Conservation (phyloP, 2,329 filamentous ascomycete genomes). For the Fusarium continuum region DNA sequence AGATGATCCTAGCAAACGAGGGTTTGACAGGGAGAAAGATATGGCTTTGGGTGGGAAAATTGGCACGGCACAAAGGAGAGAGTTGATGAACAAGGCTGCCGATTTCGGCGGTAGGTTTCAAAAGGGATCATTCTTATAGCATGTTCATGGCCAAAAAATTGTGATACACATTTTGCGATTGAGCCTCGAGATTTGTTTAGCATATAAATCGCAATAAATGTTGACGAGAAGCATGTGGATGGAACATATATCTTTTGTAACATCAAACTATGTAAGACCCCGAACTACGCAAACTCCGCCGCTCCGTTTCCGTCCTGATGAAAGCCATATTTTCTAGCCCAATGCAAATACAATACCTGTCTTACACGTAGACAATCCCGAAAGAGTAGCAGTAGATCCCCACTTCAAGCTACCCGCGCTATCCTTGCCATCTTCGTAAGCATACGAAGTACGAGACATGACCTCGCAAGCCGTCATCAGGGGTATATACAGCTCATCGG, state of each 20-base stretch:
- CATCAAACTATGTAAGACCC: slow-evolving; percentile 42
- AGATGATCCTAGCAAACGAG: slow-evolving; percentile 89
- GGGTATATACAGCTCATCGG: slow-evolving; percentile 38
- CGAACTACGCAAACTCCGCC: slow-evolving; percentile 48
- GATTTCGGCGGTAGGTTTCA: slow-evolving; percentile 86
- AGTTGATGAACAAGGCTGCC: slow-evolving; percentile 80
- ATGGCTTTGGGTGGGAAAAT: slow-evolving; percentile 81
- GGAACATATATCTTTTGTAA: slow-evolving; percentile 39
- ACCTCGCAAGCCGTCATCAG: slow-evolving; percentile 10
- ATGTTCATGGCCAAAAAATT: background rate
- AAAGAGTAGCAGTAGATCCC: slow-evolving; percentile 24
- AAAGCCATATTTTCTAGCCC: slow-evolving; percentile 42
- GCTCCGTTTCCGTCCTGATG: slow-evolving; percentile 45
- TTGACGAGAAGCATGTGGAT: background rate
- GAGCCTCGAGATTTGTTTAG: background rate
- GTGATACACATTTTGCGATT: background rate
- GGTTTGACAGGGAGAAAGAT: slow-evolving; percentile 93
- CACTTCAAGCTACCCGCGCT: slow-evolving; percentile 5
- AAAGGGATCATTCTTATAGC: slow-evolving; percentile 72
- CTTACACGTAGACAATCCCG: slow-evolving; percentile 34
- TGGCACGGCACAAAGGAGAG: slow-evolving; percentile 75
- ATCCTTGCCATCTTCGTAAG: slow-evolving; percentile 12
- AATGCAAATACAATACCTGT: slow-evolving; percentile 41
- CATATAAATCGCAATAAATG: background rate
- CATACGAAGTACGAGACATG: background rate